Evolutionary conservation across 139 green algal species (phyloP).

Genomic region (Chlamydomonas incerta): DNA sequence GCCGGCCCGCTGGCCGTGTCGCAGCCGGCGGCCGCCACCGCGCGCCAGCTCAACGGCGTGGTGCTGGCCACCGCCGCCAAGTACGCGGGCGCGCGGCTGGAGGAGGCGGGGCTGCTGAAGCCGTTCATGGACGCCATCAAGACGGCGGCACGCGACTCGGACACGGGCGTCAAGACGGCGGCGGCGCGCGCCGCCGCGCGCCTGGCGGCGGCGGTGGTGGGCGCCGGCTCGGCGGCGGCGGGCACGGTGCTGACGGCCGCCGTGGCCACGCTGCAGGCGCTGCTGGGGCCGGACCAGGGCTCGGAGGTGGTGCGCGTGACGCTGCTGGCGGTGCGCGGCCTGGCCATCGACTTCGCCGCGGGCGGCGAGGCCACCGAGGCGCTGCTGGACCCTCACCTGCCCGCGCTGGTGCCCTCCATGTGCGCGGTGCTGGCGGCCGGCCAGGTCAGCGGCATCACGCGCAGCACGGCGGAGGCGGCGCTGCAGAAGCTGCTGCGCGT

Average conservation of each 20-base stretch:
- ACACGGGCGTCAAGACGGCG: slow-evolving; percentile 67
- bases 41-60: slow-evolving; percentile 35
- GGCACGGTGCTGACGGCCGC: slow-evolving; percentile 16
- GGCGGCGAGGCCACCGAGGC: neutral
- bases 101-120: slow-evolving; percentile 48
- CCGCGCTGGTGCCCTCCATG: slow-evolving; percentile 71
- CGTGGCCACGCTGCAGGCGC: slow-evolving; percentile 57
- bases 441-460: slow-evolving; percentile 12
- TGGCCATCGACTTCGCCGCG: slow-evolving; percentile 46
- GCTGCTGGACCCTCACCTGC: slow-evolving; percentile 66
- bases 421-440: slow-evolving; percentile 53
- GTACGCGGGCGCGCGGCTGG: slow-evolving; percentile 33
- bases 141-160: slow-evolving; percentile 55
- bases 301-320: slow-evolving; percentile 75
- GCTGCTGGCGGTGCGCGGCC: slow-evolving; percentile 66
- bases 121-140: slow-evolving; percentile 44
- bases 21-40: neutral
- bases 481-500: slow-evolving; percentile 50
- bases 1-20: slow-evolving; percentile 50
- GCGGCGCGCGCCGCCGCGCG: slow-evolving; percentile 62
- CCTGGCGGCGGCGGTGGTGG: slow-evolving; percentile 38
- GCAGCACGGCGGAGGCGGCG: slow-evolving; percentile 47
- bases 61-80: slow-evolving; percentile 42
- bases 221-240: neutral
- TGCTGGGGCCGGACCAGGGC: slow-evolving; percentile 82